These are phyloP conservation scores for Apiospora marii DNA, from an alignment of 2,329 filamentous ascomycete species.

Conservation along the genomic window DNA sequence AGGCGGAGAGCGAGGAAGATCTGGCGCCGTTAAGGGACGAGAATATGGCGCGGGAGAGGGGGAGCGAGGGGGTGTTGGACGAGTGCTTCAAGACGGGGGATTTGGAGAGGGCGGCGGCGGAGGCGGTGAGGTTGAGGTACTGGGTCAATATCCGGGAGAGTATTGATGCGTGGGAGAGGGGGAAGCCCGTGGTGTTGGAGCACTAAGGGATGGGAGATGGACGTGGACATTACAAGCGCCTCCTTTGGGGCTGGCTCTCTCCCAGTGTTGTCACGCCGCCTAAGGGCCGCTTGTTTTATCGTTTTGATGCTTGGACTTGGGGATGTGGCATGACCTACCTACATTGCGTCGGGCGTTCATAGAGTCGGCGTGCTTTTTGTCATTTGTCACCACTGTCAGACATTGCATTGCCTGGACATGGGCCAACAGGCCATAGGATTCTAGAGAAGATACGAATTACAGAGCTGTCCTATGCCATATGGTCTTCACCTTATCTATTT, in stretches of 20 bases:
- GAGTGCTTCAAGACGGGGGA: slow-evolving; percentile 72
- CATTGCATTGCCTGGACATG: neutral
- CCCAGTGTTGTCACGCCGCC: no score
- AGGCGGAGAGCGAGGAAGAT: slow-evolving; percentile 71
- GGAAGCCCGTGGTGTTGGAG: slow-evolving; percentile 65
- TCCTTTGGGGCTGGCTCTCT: neutral
- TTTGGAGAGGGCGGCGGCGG: slow-evolving; percentile 69
- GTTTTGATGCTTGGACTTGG: neutral
- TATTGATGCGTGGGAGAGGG: slow-evolving; percentile 84
- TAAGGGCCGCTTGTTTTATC: no score
- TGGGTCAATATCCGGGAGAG: slow-evolving; percentile 89
- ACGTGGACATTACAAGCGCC: neutral
- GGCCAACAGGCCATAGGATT: neutral
- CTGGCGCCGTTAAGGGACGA: slow-evolving; percentile 64
- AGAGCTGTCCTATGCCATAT: no score
- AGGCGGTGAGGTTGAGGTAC: slow-evolving; percentile 83
- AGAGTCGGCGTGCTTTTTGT: neutral
- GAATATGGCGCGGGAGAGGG: slow-evolving; percentile 73
- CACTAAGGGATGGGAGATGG: slow-evolving; percentile 46
- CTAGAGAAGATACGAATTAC: neutral
- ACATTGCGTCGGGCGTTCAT: neutral
- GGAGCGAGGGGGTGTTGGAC: slow-evolving; percentile 69
- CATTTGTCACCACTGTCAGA: no score
- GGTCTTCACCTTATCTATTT: no score
- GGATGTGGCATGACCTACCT: neutral